A percentile compares a stretch with the other conserved stretches of the same genome.
Conservation (phyloP, 139 green algal genomes). For the Chlorella sp. region DNA sequence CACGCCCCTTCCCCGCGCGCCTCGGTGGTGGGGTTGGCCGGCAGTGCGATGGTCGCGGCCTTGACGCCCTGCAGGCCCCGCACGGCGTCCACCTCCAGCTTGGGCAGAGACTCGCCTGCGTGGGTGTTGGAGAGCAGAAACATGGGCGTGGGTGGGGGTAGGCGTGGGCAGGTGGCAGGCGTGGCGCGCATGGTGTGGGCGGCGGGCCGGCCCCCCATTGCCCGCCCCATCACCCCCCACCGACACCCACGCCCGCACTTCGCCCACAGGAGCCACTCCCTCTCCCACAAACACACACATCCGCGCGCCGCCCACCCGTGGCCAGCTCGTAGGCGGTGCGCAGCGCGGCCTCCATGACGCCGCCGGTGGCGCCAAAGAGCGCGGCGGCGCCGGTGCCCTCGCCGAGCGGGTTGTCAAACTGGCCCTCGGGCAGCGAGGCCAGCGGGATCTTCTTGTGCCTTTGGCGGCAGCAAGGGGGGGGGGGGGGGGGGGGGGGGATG, state of each 20-base stretch:
- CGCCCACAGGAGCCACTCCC: background rate
- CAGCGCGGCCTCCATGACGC: slow-evolving; percentile 78
- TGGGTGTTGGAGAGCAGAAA: too few relatives aligned
- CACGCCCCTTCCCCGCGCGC: too few relatives aligned
- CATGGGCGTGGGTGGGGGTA: too few relatives aligned
- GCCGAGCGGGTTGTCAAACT: slow-evolving; percentile 60
- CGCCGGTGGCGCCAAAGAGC: slow-evolving; percentile 71
- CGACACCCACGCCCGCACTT: too few relatives aligned
- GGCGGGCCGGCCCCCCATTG: too few relatives aligned
- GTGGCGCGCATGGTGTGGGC: too few relatives aligned
- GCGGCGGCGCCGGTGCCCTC: slow-evolving; percentile 44
- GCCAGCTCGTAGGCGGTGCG: slow-evolving; percentile 64
- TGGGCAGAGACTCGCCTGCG: slow-evolving; percentile 34
- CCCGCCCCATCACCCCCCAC: too few relatives aligned
- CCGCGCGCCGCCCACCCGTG: background rate
- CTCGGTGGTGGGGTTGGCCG: slow-evolving; percentile 8
- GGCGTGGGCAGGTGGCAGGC: too few relatives aligned
- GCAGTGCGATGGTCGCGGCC: slow-evolving; percentile 48
- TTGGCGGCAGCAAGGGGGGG: background rate
- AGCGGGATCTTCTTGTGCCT: slow-evolving; percentile 50
- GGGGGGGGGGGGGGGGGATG: background rate
- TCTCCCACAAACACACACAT: background rate
- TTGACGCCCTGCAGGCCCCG: slow-evolving; percentile 69
- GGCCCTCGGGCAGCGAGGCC: slow-evolving; percentile 35
- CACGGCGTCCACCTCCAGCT: slow-evolving; percentile 41